phyloP scores from a whole-genome alignment of 805 yeast genomes.

The Yamadazyma nakazawae region DNA sequence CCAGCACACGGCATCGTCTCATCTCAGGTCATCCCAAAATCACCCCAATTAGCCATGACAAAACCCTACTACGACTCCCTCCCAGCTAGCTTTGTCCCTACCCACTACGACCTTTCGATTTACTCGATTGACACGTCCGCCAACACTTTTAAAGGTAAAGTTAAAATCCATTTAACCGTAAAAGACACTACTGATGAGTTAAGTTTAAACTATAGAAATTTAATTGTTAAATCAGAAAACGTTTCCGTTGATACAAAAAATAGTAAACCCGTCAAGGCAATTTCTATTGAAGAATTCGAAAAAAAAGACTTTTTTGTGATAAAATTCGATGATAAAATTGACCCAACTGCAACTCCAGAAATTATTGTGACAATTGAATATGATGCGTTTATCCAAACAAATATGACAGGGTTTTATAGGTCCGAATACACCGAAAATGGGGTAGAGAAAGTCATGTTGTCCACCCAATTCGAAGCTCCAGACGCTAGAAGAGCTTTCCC shows the following conservation, averaged over 20 bases:
- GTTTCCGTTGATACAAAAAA: constrained; percentile 16
- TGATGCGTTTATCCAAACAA: constrained; percentile 46
- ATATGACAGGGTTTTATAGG: constrained; percentile 56
- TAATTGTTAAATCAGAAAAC: constrained; percentile 24
- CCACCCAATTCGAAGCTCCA: constrained; percentile 58
- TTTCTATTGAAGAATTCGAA: constrained; percentile 25
- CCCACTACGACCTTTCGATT: constrained; percentile 62
- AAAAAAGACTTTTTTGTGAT: constrained; percentile 65
- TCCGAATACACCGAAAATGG: constrained; percentile 43
- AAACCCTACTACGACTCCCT: constrained; percentile 44
- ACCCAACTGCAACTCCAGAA: constrained; percentile 20
- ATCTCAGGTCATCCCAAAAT: too few relatives aligned
- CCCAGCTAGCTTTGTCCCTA: constrained; percentile 67
- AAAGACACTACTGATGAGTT: constrained; percentile 41
- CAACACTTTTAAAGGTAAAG: constrained; percentile 47
- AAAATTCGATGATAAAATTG: constrained; percentile 40
- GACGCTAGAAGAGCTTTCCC: constrained; percentile 60
- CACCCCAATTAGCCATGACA: not conserved
- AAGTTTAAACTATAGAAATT: constrained; percentile 47
- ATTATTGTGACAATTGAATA: constrained; percentile 32
- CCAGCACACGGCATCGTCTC: not conserved
- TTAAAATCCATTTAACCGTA: constrained; percentile 46
- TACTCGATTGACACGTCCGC: constrained; percentile 56
- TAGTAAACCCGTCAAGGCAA: constrained; percentile 17
- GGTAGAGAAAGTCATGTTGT: constrained; percentile 36